Base-by-base conservation (phyloP, 768 basidiomycete species). In the Lyophyllum shimeji region DNA sequence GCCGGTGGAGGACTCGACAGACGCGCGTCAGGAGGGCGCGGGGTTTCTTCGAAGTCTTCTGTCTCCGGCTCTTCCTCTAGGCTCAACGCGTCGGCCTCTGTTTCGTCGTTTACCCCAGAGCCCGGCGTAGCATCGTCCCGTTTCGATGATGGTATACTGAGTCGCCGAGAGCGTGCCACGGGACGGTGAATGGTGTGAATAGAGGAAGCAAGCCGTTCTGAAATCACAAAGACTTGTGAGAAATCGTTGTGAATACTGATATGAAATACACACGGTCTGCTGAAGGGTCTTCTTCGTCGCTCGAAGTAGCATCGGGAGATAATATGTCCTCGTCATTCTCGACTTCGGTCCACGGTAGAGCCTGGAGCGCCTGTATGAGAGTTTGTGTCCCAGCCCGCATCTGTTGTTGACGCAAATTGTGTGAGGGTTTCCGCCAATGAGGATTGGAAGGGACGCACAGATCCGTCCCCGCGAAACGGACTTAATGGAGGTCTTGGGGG, bases 341-440 rank as follows among this genome's bases (percentile, higher is more conserved):
- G 8, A 81, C 77, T 56, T 85, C 84, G 31, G 81, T 78, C 87
- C 86, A 90, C 18, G 92, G 93, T 40, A 93, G 76, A 1, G 90
- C 92, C 64, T 93, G 92, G 13, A 94, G 76, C 3, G 90, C 92
- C 72, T 93, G 92, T 37, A 94, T 93, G 48, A 94, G 82, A 2
- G 92, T 90, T 67, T 94, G 93, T 2, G 92, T 94, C 15, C 92
- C 92, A 23, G 86, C 83, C 39, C 90, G 86, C 85, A 94, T 89
- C 92, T 94, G 65, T 34, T 60, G 33, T 27, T 23, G 1, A 3
- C 48, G 6, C 45, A 23, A 33, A 17, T 20, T 55, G 50, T 55
- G 62, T 56, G 55, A 55, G 47, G 37, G n/a, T 51, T 58, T 55
- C 57, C 46, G 53, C 42, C 43, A 39, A 53, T 34, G 53, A 51